Percentiles rank a stretch among this genome's conserved stretches.
Conservation (phyloP, 192 early-diverging fungal species). For the Entomortierella beljakovae region DNA sequence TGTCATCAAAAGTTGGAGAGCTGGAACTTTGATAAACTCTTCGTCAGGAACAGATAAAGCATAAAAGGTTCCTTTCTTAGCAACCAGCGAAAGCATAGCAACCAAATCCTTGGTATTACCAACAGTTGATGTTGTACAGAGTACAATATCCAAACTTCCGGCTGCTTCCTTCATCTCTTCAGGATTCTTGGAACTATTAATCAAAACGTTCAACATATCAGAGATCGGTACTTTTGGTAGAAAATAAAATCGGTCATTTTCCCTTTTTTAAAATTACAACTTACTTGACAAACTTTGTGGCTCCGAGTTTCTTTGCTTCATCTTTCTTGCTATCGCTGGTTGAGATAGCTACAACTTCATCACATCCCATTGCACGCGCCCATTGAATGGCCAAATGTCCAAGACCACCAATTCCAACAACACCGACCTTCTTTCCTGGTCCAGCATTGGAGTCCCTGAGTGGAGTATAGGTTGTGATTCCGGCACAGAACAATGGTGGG, state of each 20-base stretch:
- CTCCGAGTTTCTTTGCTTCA: conserved; percentile 67
- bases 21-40: no score
- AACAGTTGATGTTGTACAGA: conserved; percentile 48
- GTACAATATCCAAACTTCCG: conserved; percentile 45
- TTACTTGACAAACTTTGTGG: conserved; percentile 62
- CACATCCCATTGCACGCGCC: conserved; percentile 60
- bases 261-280: background rate
- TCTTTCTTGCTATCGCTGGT: conserved; percentile 59
- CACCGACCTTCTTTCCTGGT: conserved; percentile 60
- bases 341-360: conserved; percentile 66
- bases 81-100: conserved; percentile 60
- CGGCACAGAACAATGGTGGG: conserved; percentile 86
- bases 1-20: conserved; percentile 55
- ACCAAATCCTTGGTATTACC: conserved; percentile 64
- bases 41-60: conserved; percentile 75
- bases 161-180: conserved; percentile 33
- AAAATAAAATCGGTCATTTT: background rate
- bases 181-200: conserved; percentile 42
- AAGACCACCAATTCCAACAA: conserved; percentile 78
- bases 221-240: no score
- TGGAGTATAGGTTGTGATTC: conserved; percentile 73
- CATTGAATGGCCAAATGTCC: conserved; percentile 77
- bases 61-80: conserved; percentile 72
- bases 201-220: background rate
- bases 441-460: conserved; percentile 60